phyloP scores from a whole-genome alignment of 2,329 filamentous ascomycete species.

The Colletotrichum sp. region DNA sequence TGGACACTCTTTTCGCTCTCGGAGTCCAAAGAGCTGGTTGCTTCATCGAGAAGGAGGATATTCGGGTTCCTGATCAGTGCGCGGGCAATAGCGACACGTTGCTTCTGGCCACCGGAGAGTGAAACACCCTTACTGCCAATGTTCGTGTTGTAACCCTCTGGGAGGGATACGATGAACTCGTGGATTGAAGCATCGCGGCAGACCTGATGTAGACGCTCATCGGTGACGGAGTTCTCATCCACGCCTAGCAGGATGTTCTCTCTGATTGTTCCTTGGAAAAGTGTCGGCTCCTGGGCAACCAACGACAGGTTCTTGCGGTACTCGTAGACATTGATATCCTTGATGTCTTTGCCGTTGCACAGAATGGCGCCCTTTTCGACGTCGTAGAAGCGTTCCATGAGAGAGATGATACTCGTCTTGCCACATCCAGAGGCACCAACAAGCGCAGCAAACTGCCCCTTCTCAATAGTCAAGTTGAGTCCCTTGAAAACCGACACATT shows the following conservation, averaged over 20 bases:
- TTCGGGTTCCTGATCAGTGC: constrained; percentile 71
- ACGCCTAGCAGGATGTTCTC: constrained; percentile 76
- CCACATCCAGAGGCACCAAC: constrained; percentile 75
- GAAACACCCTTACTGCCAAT: constrained; percentile 71
- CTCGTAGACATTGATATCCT: constrained; percentile 59
- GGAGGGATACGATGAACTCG: constrained; percentile 72
- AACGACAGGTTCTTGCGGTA: constrained; percentile 72
- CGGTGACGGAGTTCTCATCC: constrained; percentile 53
- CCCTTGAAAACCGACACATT: constrained; percentile 63
- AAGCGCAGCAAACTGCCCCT: constrained; percentile 73
- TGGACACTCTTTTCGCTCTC: constrained; percentile 69
- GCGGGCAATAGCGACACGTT: constrained; percentile 72
- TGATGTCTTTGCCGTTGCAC: constrained; percentile 66
- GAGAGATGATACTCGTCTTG: constrained; percentile 73
- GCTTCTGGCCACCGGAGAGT: constrained; percentile 75
- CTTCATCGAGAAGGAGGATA: constrained; percentile 74
- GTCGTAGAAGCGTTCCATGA: constrained; percentile 76
- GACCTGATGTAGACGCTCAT: constrained; percentile 56
- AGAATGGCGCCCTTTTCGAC: constrained; percentile 67
- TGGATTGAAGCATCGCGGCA: constrained; percentile 71
- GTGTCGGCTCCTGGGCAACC: constrained; percentile 76
- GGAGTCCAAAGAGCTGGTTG: constrained; percentile 72
- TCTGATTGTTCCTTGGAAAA: constrained; percentile 69
- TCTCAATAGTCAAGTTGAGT: constrained; percentile 68
- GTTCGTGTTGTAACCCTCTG: constrained; percentile 71